Evolutionary conservation across 805 yeast genomes (phyloP).

Genomic region (Blastobotrys robertii): DNA sequence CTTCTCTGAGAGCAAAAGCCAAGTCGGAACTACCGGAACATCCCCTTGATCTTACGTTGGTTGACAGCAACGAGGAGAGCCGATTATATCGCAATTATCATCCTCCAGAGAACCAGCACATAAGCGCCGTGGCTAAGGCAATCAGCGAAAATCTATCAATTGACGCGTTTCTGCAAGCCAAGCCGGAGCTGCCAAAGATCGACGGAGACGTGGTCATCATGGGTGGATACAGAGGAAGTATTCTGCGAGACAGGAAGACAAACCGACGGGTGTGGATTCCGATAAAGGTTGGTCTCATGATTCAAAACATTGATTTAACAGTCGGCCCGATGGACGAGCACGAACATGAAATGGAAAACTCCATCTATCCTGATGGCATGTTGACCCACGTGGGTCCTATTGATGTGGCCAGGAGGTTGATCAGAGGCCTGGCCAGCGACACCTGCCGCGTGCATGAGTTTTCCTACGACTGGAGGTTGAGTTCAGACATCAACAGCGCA

Average conservation of each 20-base stretch:
- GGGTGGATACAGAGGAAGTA: slow-evolving; percentile 87
- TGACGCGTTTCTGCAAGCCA: slow-evolving; percentile 20
- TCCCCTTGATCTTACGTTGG: slow-evolving; percentile 15
- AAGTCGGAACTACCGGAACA: background rate
- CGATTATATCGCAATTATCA: slow-evolving; percentile 39
- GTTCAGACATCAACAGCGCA: slow-evolving; percentile 45
- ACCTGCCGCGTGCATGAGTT: slow-evolving; percentile 59
- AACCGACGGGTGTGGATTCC: slow-evolving; percentile 78
- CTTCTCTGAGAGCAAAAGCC: background rate
- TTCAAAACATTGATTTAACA: slow-evolving; percentile 56
- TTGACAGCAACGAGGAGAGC: slow-evolving; percentile 58
- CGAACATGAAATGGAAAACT: slow-evolving; percentile 40
- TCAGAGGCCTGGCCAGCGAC: slow-evolving; percentile 36
- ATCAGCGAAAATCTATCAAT: slow-evolving; percentile 40
- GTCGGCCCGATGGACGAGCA: slow-evolving; percentile 68
- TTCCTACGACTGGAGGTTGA: slow-evolving; percentile 92
- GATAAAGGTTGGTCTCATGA: slow-evolving; percentile 67
- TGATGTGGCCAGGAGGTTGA: slow-evolving; percentile 58
- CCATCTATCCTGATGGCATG: slow-evolving; percentile 64
- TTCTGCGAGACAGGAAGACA: slow-evolving; percentile 56
- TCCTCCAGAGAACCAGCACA: slow-evolving; percentile 54
- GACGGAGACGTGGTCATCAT: slow-evolving; percentile 72
- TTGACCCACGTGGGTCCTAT: slow-evolving; percentile 80
- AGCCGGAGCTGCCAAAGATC: slow-evolving; percentile 31
- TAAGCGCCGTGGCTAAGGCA: slow-evolving; percentile 60